A percentile compares a stretch with the other conserved stretches of the same genome.
These are phyloP conservation scores for Entonaema liquescens DNA, from an alignment of 495 filamentous ascomycete species.

Conservation along the genomic window DNA sequence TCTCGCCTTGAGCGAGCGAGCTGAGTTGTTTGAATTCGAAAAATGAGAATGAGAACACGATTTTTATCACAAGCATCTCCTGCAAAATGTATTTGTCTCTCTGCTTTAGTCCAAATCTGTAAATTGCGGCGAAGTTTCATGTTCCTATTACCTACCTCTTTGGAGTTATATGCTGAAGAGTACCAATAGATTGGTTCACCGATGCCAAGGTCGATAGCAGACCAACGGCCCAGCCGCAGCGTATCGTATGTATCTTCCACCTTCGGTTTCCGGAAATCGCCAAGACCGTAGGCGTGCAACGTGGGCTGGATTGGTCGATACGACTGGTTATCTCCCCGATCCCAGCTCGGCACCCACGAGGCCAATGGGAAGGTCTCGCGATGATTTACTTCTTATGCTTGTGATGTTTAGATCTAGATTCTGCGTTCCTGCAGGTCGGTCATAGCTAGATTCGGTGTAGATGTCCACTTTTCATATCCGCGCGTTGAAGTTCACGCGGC, in stretches of 20 bases:
- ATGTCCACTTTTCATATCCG: conserved; percentile 33
- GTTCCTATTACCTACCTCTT: not conserved
- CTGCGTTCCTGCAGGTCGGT: conserved; percentile 29
- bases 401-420: conserved; percentile 23
- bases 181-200: conserved; percentile 24
- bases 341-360: conserved; percentile 2
- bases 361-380: conserved; percentile 21
- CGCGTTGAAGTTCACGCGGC: not conserved
- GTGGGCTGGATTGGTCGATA: conserved; percentile 28
- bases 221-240: conserved; percentile 11
- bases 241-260: conserved; percentile 22
- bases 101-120: not conserved
- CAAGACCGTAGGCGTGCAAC: conserved; percentile 28
- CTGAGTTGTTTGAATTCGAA: conserved; percentile 17
- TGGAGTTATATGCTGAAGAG: not conserved
- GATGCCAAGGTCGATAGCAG: conserved; percentile 32
- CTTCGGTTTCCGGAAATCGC: conserved; percentile 44
- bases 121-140: not conserved
- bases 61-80: conserved; percentile 5
- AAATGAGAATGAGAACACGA: conserved; percentile 40
- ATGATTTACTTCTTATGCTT: conserved; percentile 18
- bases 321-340: conserved; percentile 27
- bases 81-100: not conserved
- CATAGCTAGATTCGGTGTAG: conserved; percentile 14
- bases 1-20: conserved; percentile 19